phyloP scores from a whole-genome alignment of 2,329 filamentous ascomycete genomes.

The Fusarium sp. region DNA sequence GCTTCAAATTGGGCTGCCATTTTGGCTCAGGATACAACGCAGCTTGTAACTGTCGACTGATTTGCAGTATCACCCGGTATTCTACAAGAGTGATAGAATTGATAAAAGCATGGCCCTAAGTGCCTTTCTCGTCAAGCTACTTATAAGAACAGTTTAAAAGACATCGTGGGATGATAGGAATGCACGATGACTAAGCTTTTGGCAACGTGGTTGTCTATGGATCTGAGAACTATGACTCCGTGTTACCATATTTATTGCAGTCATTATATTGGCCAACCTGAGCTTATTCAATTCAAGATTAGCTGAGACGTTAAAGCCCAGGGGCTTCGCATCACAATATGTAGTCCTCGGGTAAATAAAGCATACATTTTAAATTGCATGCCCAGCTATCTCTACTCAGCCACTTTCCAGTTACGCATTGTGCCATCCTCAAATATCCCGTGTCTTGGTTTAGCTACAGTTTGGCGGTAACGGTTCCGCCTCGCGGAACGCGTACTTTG shows the following conservation, averaged over 20 bases:
- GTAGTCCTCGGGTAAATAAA: background rate
- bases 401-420: constrained; percentile 27
- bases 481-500: constrained; percentile 44
- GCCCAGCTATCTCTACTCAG: constrained; percentile 15
- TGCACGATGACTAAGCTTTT: constrained; percentile 33
- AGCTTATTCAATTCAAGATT: constrained; percentile 11
- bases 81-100: background rate
- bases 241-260: background rate
- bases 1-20: constrained; percentile 37
- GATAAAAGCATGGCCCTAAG: background rate
- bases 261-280: background rate
- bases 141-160: constrained; percentile 10
- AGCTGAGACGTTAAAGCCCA: constrained; percentile 14
- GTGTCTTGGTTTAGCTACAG: constrained; percentile 14
- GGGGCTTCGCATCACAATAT: background rate
- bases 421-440: constrained; percentile 24
- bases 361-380: constrained; percentile 15
- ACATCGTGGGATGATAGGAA: constrained; percentile 8
- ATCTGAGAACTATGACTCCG: constrained; percentile 7
- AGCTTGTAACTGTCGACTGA: background rate
- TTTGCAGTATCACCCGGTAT: background rate
- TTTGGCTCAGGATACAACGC: background rate
- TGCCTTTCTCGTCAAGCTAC: background rate
- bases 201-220: background rate
- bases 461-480: constrained; percentile 21